Conservation (phyloP, 371 early-diverging fungal species). For the Zopfochytrium polystomum region DNA sequence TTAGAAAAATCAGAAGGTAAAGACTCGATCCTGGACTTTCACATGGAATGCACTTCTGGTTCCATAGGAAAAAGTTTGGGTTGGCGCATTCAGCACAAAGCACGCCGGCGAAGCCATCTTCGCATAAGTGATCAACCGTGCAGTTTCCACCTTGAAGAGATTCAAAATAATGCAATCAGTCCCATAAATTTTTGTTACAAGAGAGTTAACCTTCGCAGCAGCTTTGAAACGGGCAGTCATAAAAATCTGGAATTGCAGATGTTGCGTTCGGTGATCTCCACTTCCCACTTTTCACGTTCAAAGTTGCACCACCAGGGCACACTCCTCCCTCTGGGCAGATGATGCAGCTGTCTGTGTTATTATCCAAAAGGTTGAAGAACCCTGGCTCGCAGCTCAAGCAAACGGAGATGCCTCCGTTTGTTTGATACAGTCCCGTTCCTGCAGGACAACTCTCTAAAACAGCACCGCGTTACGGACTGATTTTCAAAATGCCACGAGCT, state of each 20-base stretch:
- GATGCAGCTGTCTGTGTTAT: not conserved
- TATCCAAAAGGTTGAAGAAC: constrained; percentile 17
- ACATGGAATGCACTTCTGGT: constrained; percentile 21
- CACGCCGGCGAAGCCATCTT: constrained; percentile 17
- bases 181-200: too few species aligned
- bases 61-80: constrained; percentile 13
- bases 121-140: constrained; percentile 11
- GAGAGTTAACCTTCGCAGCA: constrained; percentile 24
- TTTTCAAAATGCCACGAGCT: too few species aligned
- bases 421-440: constrained; percentile 7
- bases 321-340: constrained; percentile 10
- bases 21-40: constrained; percentile 6
- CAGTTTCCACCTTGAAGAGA: constrained; percentile 24
- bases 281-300: constrained; percentile 9
- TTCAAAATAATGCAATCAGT: too few species aligned
- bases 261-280: constrained; percentile 10
- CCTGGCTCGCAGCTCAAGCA: constrained; percentile 22
- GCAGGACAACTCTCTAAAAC: constrained; percentile 7
- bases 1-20: constrained; percentile 13
- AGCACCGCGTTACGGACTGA: too few species aligned
- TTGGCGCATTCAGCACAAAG: constrained; percentile 22
- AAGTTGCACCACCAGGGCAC: constrained; percentile 17
- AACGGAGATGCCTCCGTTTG: constrained; percentile 1
- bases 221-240: constrained; percentile 15
- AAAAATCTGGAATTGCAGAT: constrained; percentile 12